phyloP scores from a whole-genome alignment of 2,329 filamentous ascomycete species.

The Phialophora expanda region DNA sequence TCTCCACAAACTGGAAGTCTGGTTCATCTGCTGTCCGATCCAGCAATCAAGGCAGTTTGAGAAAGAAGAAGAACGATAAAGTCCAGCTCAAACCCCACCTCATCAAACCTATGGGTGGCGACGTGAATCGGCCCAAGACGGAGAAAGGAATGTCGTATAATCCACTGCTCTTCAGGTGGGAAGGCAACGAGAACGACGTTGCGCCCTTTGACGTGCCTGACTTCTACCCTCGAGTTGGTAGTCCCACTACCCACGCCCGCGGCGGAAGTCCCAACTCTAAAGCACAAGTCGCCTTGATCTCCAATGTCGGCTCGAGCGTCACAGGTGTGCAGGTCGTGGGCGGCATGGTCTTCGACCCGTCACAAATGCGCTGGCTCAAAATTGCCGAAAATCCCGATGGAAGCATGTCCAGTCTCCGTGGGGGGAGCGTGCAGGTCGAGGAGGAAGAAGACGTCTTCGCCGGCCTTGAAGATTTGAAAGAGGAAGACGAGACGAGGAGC shows the following conservation, averaged over 20 bases:
- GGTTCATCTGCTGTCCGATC: constrained; percentile 41
- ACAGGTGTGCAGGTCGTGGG: constrained; percentile 85
- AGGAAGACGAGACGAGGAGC: constrained; percentile 53
- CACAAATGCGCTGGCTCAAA: constrained; percentile 97
- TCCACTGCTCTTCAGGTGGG: constrained; percentile 83
- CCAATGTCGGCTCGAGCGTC: constrained; percentile 81
- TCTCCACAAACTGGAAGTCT: constrained; percentile 65
- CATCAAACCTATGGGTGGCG: constrained; percentile 79
- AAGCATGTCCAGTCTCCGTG: constrained; percentile 31
- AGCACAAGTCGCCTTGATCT: constrained; percentile 71
- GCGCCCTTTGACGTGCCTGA: constrained; percentile 73
- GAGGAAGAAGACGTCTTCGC: constrained; percentile 94
- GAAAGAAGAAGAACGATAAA: constrained; percentile 50
- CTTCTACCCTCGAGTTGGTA: constrained; percentile 35
- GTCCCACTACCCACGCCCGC: constrained; percentile 31
- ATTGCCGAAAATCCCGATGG: constrained; percentile 52
- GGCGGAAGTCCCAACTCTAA: constrained; percentile 35
- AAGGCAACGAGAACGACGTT: constrained; percentile 90
- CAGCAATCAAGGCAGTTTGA: constrained; percentile 47
- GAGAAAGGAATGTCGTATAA: constrained; percentile 98
- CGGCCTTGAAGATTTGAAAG: constrained; percentile 89
- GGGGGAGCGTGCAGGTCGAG: constrained; percentile 66
- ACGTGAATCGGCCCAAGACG: constrained; percentile 79
- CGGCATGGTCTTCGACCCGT: constrained; percentile 98
- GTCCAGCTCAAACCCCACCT: constrained; percentile 77